Evolutionary conservation across 129 eudicot genomes (phyloP), one percentile per base, ranked within the genome.

Genomic region (Gnaphalium uliginosum): DNA sequence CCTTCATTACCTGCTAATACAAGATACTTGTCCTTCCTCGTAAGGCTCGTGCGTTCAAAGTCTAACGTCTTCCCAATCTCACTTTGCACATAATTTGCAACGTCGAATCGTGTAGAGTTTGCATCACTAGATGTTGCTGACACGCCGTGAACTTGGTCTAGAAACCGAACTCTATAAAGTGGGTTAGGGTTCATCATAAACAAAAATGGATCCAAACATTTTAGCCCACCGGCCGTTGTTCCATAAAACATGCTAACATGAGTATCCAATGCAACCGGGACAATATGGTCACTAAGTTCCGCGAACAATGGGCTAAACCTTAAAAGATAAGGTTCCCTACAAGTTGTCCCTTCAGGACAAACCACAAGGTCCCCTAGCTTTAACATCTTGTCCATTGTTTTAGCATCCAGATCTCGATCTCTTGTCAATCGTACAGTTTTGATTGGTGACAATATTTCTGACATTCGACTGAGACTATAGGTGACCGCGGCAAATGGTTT

Each of bases 341-440:
- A 89, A 4, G 97, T 92, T 26, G 96, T 92, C 15, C 97, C 97
- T 84, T 92, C 97, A 0, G 97, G 97, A 68, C 96, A 92, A 23
- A 92, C 86, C 10, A 83, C 87, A 2, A 91, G 64, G 66, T 92
- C 92, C 18, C 97, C 92, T 72, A 81, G 81, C 11, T 68, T 79
- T 60, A 92, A 80, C 51, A 83, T 48, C 62, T 73, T 81, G 33
- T 84, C 81, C 88, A 92, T 89, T 76, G 75, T 85, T 57, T 71
- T 61, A 0, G 79, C 85, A 26, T 92, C 97, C 32, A 64, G 64
- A 0, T 85, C 80, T 6, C 92, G 43, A 43, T 89, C 74, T 30
- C 97, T 78, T 0, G 86, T 84, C 43, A 92, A 72, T 13, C 92
- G 76, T 0, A 92, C 89, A 6, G 96, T 92, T 65, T 32, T 83